A percentile compares a stretch with the other conserved stretches of the same genome.
Conservation (phyloP, 2,329 filamentous ascomycete species). For the Sphaerulina populicola region DNA sequence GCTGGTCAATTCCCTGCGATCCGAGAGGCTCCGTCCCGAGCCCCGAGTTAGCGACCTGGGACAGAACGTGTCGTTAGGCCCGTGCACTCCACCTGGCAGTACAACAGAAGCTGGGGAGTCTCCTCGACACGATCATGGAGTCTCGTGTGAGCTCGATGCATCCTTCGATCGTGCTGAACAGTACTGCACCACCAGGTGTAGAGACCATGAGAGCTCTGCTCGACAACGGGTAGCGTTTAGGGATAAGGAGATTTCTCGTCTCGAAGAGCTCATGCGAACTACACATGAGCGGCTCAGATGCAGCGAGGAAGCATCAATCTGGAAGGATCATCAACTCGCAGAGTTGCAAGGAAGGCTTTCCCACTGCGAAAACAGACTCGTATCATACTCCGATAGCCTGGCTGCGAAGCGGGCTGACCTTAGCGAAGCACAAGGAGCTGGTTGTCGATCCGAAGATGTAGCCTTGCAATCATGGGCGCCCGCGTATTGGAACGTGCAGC, state of each 20-base stretch:
- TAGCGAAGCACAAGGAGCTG: conserved; percentile 4
- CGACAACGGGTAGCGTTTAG: conserved; percentile 22
- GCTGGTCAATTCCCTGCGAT: conserved; percentile 20
- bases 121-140: neutral
- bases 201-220: neutral
- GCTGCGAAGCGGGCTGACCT: conserved; percentile 9
- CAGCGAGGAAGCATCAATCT: conserved; percentile 11
- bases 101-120: neutral
- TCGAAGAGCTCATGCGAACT: conserved; percentile 18
- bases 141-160: neutral
- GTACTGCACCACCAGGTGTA: neutral
- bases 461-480: conserved; percentile 5
- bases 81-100: conserved; percentile 17
- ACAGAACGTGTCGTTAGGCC: conserved; percentile 14
- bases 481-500: conserved; percentile 9
- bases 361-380: conserved; percentile 8
- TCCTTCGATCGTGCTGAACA: neutral
- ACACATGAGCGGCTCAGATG: conserved; percentile 13
- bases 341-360: conserved; percentile 9
- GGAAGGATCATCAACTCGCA: conserved; percentile 9
- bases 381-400: conserved; percentile 4
- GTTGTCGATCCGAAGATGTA: conserved; percentile 9
- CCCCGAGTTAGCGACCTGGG: conserved; percentile 17
- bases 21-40: conserved; percentile 17
- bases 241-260: conserved; percentile 24